Evolutionary conservation across 306 rosid species (phyloP), one percentile per base, ranked within the genome.

Genomic region (Gynostemma pentaphyllum): DNA sequence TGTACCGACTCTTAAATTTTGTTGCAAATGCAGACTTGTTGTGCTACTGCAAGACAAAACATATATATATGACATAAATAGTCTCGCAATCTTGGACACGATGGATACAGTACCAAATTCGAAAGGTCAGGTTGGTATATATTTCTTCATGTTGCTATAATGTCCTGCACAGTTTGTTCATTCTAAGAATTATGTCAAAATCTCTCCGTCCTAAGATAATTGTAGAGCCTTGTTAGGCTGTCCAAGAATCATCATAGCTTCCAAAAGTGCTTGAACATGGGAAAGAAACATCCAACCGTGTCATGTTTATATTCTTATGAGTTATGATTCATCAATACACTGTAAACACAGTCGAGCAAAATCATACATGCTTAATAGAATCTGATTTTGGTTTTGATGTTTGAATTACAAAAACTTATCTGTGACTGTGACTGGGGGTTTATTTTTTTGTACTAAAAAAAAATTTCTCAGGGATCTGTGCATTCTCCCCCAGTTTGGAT

Each of bases 11-110:
- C 59, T 75, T 48, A 69, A 29, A 14, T 49, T 9, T 55, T 40
- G 27, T 77, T 45, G 67, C 9, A 70, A 68, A 28, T 85, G 95
- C 90, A 91, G 98, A 79, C 92, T 91, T 60, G 13, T 91, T 74
- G 96, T 91, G 72, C 56, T 91, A 71, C 82, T 91, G 76, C 98
- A 85, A 75, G 95, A 91, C 62, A 91, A 91, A 71, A 72, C 89
- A 39, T 91, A 83, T 77, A 68, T 91, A 21, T 91, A 91, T 70
- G 96, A 91, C 74, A 71, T 88, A 64, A 80, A 88, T 71, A 79
- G 81, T 60, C 95, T 91, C 16, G 69, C 75, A 74, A 91, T 91
- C 72, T 79, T 91, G 89, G 98, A 85, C 83, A 73, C 86, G 23
- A 75, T 91, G 62, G 95, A 82, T 75, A 85, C 96, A 3, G 86